phyloP scores from a whole-genome alignment of 306 rosid species.

The Glycine latifolia region DNA sequence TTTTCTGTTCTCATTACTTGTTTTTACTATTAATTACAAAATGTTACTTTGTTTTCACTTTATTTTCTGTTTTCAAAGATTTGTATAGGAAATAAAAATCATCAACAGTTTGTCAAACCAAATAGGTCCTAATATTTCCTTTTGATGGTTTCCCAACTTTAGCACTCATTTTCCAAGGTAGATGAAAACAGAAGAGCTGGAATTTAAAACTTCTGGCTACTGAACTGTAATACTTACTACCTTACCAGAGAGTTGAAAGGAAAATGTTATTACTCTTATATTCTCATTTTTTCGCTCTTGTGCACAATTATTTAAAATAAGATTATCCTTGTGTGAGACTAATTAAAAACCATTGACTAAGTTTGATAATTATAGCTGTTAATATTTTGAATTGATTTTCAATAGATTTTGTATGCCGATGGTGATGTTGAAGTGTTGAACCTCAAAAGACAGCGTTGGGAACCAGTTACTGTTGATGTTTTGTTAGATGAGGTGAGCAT shows the following conservation, averaged over 20 bases:
- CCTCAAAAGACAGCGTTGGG: conserved; percentile 68
- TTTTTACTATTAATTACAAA: neutral
- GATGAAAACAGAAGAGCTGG: neutral
- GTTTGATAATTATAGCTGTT: conserved; percentile 13
- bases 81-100: neutral
- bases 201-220: neutral
- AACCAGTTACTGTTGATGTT: conserved; percentile 46
- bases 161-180: neutral
- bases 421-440: conserved; percentile 69
- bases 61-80: neutral
- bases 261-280: neutral
- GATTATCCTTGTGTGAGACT: neutral
- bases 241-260: neutral
- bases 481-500: conserved; percentile 54
- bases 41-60: neutral
- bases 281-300: conserved; percentile 9
- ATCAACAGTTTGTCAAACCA: neutral
- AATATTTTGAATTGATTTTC: conserved; percentile 28
- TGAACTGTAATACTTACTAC: neutral
- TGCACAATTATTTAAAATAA: conserved; percentile 1
- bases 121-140: conserved; percentile 16
- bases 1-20: neutral
- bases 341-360: neutral
- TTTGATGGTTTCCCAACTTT: conserved; percentile 27
- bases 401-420: conserved; percentile 67